Evolutionary conservation across 2,329 filamentous ascomycete species (phyloP), one percentile per base, ranked within the genome.

Genomic region (Cryphonectria carpinicola): DNA sequence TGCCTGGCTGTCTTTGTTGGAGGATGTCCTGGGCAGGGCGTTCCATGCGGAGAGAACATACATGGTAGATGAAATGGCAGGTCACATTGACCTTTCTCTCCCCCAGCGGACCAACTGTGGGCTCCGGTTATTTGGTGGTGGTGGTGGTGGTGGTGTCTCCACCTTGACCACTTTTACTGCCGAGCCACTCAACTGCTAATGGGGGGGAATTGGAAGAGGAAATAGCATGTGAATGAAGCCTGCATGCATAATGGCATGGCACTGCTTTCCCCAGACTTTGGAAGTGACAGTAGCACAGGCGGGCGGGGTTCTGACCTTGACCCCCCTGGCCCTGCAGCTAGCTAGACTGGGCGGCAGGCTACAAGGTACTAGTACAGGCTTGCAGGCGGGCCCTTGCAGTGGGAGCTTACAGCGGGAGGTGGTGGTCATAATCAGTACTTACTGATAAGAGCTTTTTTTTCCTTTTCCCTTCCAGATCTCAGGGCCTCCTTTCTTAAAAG

Each of bases 161-260:
- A 62, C 60, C 58, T 41, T 64, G 13, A 28, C n/a, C 39, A 41
- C n/a, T 39, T n/a, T 43, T 63, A 46, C 61, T 61, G 58, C 58
- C 58, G 58, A 61, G 58, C 32, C 19, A 39, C 58, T 28, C 28
- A 28, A 28, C 28, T 61, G 32, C 22, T 28, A 32, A 17, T 56
- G 11, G 49, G 17, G 22, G 17, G 22, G 35, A 32, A 3, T 32
- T 32, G 43, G 39, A 2, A 17, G 19, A 10, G 61, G 22, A 64
- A 46, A 22, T 70, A 61, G 68, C 68, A 70, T 70, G 68, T 70
- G 68, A 70, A 70, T 70, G 68, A 70, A 70, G 68, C 25, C 17
- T 62, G 61, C 61, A 43, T 41, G 61, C 61, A 43, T 28, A 49
- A 49, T 41, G 54, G 41, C 41, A 49, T 41, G 54, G 41, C 41